Percentiles rank a stretch among this genome's conserved stretches.
Evolutionary conservation across 1,139 yeast genomes (phyloP).

Genomic region (Pichia norvegensis): DNA sequence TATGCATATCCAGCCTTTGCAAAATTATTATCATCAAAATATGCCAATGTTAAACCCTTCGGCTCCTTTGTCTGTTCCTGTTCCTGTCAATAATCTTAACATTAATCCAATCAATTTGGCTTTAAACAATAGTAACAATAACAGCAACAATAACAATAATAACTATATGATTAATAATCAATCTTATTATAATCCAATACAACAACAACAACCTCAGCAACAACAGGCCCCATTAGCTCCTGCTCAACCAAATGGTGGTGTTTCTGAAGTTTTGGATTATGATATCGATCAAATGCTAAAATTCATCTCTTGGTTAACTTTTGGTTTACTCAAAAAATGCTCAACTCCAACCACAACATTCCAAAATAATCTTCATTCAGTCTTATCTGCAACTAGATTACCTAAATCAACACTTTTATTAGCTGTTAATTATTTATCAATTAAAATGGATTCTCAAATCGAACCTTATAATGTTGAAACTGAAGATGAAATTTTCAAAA

Average conservation of each 20-base stretch:
- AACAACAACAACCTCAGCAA: conserved; percentile 7
- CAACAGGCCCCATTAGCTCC: not conserved
- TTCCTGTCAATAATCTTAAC: not conserved
- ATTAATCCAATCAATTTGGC: not conserved
- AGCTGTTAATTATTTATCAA: conserved; percentile 65
- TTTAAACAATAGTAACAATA: not conserved
- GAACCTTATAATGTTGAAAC: conserved; percentile 17
- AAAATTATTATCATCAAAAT: not conserved
- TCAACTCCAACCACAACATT: conserved; percentile 48
- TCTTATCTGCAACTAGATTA: conserved; percentile 81
- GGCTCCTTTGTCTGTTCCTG: not conserved
- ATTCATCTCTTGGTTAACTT: conserved; percentile 37
- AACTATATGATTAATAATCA: not conserved
- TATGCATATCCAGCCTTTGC: not conserved
- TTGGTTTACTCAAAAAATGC: conserved; percentile 26
- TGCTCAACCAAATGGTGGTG: conserved; percentile 43
- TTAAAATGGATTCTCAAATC: conserved; percentile 30
- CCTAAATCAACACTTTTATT: conserved; percentile 75
- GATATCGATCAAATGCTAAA: conserved; percentile 70
- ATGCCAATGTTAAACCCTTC: not conserved
- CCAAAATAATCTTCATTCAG: conserved; percentile 54
- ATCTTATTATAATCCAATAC: not conserved
- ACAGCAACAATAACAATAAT: conserved; percentile 4
- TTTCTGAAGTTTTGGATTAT: conserved; percentile 69
- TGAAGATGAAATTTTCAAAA: conserved; percentile 47